A percentile compares a stretch with the other conserved stretches of the same genome.
Evolutionary conservation across 495 filamentous ascomycete genomes (phyloP).

Genomic region (Xeromyces bisporus): DNA sequence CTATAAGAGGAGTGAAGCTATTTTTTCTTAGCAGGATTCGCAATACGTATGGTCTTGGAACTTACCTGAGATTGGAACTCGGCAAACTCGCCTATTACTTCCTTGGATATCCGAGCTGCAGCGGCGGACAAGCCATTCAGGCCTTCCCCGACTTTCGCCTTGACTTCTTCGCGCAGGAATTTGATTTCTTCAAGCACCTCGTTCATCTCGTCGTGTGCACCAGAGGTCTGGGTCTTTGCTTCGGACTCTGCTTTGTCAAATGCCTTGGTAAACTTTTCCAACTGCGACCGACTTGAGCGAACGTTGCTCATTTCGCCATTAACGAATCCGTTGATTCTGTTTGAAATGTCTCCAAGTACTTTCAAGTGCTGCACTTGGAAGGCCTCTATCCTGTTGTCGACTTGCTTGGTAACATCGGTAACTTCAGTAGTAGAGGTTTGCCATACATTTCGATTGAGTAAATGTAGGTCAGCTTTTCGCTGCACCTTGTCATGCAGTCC

Average conservation of each 20-base stretch:
- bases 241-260: constrained; percentile 50
- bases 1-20: constrained; percentile 72
- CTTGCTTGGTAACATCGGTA: constrained; percentile 48
- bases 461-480: constrained; percentile 69
- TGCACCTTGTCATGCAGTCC: constrained; percentile 68
- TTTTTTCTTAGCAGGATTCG: constrained; percentile 8
- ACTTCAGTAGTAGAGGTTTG: constrained; percentile 57
- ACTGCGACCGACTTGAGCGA: constrained; percentile 43
- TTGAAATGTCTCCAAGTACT: constrained; percentile 47
- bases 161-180: constrained; percentile 68
- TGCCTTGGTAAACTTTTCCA: constrained; percentile 45
- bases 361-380: constrained; percentile 54
- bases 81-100: constrained; percentile 75
- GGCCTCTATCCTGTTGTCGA: constrained; percentile 53
- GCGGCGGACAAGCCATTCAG: constrained; percentile 70
- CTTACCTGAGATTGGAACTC: constrained; percentile 59
- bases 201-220: constrained; percentile 78
- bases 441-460: constrained; percentile 64
- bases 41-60: neutral
- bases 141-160: constrained; percentile 67
- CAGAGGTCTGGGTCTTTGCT: constrained; percentile 47
- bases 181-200: constrained; percentile 83
- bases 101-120: constrained; percentile 72
- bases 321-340: constrained; percentile 57
- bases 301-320: constrained; percentile 52